A percentile compares a stretch with the other conserved stretches of the same genome.
phyloP scores from a whole-genome alignment of 495 filamentous ascomycete species.

The Penicillium arizonense region DNA sequence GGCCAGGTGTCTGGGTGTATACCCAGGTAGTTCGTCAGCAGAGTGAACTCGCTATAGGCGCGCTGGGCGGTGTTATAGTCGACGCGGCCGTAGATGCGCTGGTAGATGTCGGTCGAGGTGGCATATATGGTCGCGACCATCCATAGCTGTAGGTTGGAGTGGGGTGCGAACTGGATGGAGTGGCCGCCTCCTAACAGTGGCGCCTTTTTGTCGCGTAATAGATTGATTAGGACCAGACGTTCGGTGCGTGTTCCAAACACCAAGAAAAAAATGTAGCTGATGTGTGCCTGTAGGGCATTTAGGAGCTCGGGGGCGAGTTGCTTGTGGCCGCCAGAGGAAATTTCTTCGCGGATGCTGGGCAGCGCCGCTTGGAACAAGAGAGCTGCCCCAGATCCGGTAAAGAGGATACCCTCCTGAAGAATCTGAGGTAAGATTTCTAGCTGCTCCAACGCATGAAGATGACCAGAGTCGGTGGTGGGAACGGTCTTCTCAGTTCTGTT shows the following conservation, averaged over 20 bases:
- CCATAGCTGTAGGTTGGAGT: conserved; percentile 33
- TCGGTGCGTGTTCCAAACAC: conserved; percentile 37
- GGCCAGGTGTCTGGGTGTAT: conserved; percentile 33
- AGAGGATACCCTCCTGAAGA: conserved; percentile 40
- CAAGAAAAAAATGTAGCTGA: conserved; percentile 39
- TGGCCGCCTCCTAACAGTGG: conserved; percentile 23
- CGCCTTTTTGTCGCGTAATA: conserved; percentile 20
- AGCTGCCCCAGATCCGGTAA: conserved; percentile 36
- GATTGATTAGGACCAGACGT: conserved; percentile 30
- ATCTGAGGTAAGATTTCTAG: conserved; percentile 41
- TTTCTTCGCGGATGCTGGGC: conserved; percentile 31
- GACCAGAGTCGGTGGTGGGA: conserved; percentile 13
- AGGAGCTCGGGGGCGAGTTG: conserved; percentile 33
- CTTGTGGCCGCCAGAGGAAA: conserved; percentile 5
- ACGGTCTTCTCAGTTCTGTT: conserved; percentile 10
- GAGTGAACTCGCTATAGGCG: conserved; percentile 35
- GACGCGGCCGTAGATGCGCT: conserved; percentile 40
- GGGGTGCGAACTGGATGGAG: conserved; percentile 23
- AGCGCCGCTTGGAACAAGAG: conserved; percentile 41
- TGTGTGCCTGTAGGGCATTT: conserved; percentile 30
- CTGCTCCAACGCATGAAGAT: conserved; percentile 31
- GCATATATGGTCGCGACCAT: conserved; percentile 40
- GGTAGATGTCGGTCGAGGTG: conserved; percentile 43
- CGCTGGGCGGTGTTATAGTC: conserved; percentile 35
- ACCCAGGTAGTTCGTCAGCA: conserved; percentile 28